These are phyloP conservation scores for Phytophthora colocasiae DNA, from an alignment of 352 stramenopile species.

Conservation along the genomic window DNA sequence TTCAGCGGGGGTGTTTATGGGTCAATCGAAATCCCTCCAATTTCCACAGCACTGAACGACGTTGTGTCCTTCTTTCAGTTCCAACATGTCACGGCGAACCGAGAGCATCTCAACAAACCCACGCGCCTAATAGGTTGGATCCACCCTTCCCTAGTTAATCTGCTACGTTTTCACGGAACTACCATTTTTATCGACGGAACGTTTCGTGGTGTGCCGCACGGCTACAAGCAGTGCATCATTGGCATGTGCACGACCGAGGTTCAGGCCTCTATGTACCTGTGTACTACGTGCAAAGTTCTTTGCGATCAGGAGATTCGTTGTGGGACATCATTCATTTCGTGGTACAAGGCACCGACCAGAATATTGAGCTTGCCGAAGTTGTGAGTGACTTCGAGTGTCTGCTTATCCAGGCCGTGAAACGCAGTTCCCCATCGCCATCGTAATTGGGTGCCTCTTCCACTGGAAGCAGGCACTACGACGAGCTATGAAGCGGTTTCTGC, in stretches of 20 bases:
- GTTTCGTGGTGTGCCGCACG: constrained; percentile 13
- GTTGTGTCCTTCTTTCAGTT: neutral
- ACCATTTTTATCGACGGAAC: neutral
- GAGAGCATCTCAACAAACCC: neutral
- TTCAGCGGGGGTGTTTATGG: constrained; percentile 19
- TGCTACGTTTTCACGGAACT: neutral
- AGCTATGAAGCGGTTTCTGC: neutral
- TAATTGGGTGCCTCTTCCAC: neutral
- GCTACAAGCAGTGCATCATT: neutral
- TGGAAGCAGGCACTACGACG: neutral
- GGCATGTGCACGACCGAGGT: constrained; percentile 7
- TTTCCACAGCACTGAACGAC: neutral
- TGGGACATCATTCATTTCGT: neutral
- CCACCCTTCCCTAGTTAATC: neutral
- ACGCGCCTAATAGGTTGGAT: neutral
- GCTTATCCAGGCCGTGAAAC: neutral
- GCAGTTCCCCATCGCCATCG: neutral
- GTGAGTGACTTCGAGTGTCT: neutral
- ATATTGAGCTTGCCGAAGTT: neutral
- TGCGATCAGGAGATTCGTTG: neutral
- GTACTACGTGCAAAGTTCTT: neutral
- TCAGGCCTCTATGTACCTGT: constrained; percentile 14
- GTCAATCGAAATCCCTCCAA: constrained; percentile 18
- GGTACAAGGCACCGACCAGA: neutral
- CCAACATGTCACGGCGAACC: too few species aligned